Base-by-base conservation (phyloP, 1,284 basidiomycete species). In the Irpex rosettiformis region DNA sequence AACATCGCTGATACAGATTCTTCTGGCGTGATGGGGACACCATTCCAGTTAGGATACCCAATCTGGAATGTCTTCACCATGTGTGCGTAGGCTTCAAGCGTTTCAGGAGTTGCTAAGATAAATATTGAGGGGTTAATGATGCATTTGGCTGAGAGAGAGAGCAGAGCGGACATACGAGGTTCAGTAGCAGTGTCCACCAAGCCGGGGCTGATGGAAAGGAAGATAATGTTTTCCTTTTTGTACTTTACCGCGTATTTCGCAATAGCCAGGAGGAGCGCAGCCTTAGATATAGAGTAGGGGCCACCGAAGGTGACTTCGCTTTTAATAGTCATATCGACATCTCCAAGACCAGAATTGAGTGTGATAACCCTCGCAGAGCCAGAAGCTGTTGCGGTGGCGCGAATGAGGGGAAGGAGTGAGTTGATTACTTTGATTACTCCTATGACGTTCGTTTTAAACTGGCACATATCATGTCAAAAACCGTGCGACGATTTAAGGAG, bases 201-300 rank as follows among this genome's bases (percentile, higher is more conserved):
- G 5, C 76, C 77, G 1, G 77, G 76, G 55, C 67, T 68, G 51
- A 77, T 54, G 3, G 72, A 65, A 7, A 75, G 62, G 64, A 77
- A 72, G 1, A 69, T 58, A 57, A 79, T 70, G 5, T 75, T 75
- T 51, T 78, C 73, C 6, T 62, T 51, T 55, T 68, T 67, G 56
- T 71, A 69, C 37, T 68, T 58, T 3, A 65, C 62, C 3, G 77
- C 74, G 58, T 73, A 79, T 61, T 79, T 77, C 28, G 68, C 71
- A 16, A 70, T 67, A 29, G 68, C 73, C 69, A 79, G 71, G 56
- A 77, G 73, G n/a, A 73, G 48, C 2, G 72, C 76, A 1, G 73
- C 72, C 63, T 77, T 77, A 27, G 72, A 70, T 11, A 73, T 67
- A 13, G 65, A 58, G 64, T 78, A 78, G 11, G 75, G 66, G 2